These are phyloP conservation scores for Henckelia pumila DNA, from an alignment of 257 asterid species.

Conservation along the genomic window DNA sequence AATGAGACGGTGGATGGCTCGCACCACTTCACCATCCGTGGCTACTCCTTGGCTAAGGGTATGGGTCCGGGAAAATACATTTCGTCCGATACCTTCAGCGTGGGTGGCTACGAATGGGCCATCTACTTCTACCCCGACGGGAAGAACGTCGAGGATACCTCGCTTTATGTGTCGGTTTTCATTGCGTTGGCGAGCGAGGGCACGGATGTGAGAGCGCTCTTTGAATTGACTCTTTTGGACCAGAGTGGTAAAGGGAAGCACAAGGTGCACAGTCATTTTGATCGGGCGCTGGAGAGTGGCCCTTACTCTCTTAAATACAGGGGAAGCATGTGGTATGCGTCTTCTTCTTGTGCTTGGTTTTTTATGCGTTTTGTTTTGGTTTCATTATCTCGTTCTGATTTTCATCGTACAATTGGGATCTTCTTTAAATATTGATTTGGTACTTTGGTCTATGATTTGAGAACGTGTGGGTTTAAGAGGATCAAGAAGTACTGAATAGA, in stretches of 20 bases:
- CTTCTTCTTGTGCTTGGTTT: constrained; percentile 10
- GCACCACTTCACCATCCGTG: constrained; percentile 74
- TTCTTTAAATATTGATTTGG: neutral
- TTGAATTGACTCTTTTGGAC: constrained; percentile 76
- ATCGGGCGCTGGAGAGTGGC: constrained; percentile 85
- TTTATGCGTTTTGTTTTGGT: neutral
- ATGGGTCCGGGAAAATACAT: constrained; percentile 80
- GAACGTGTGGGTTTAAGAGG: neutral
- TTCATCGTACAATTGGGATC: neutral
- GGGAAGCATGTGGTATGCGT: constrained; percentile 93
- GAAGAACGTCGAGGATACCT: constrained; percentile 70
- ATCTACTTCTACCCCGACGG: constrained; percentile 87
- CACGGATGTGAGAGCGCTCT: constrained; percentile 79
- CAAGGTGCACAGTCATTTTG: constrained; percentile 87
- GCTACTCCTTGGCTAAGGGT: constrained; percentile 87
- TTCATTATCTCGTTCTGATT: neutral
- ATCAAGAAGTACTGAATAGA: neutral
- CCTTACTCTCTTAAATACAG: constrained; percentile 78
- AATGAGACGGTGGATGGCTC: constrained; percentile 88
- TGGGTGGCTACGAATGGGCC: constrained; percentile 89
- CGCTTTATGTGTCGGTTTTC: constrained; percentile 70
- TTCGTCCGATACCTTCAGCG: constrained; percentile 65
- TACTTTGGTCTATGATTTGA: neutral
- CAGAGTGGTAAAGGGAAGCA: constrained; percentile 89
- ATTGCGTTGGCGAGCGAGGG: constrained; percentile 87